A percentile compares a stretch with the other conserved stretches of the same genome.
Conservation (phyloP, 1,139 yeast species). For the Geotrichum aggregatum region DNA sequence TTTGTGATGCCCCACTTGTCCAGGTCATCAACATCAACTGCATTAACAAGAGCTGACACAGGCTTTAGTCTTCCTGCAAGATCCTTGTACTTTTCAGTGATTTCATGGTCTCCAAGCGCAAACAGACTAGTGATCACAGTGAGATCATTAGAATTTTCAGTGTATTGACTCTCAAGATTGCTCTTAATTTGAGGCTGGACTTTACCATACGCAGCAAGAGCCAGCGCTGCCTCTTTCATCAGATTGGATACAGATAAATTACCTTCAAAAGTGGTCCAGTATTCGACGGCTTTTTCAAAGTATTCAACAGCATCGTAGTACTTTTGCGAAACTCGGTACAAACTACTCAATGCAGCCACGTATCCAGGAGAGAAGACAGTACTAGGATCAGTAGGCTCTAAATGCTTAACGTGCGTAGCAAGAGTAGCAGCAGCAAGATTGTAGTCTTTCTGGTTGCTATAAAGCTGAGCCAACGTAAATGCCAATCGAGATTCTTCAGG, state of each 20-base stretch:
- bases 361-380: conserved; percentile 43
- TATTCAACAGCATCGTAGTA: conserved; percentile 20
- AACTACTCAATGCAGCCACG: conserved; percentile 44
- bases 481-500: conserved; percentile 28
- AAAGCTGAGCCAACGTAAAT: conserved; percentile 45
- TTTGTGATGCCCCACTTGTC: conserved; percentile 42
- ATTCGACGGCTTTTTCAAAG: conserved; percentile 19
- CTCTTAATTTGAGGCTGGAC: conserved; percentile 19
- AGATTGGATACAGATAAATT: conserved; percentile 24
- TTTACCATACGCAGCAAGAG: conserved; percentile 23
- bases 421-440: conserved; percentile 40
- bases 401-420: conserved; percentile 33
- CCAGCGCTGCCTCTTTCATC: conserved; percentile 27
- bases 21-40: conserved; percentile 43
- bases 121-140: conserved; percentile 26
- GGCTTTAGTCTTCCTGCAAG: conserved; percentile 23
- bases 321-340: conserved; percentile 44
- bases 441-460: conserved; percentile 41
- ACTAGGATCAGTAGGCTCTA: conserved; percentile 21
- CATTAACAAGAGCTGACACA: conserved; percentile 38
- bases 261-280: conserved; percentile 15
- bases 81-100: conserved; percentile 22
- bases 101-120: conserved; percentile 25
- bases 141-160: conserved; percentile 11
- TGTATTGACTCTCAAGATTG: conserved; percentile 20